Conservation (phyloP, 2,329 filamentous ascomycete species). For the Bimuria novae-zelandiae region DNA sequence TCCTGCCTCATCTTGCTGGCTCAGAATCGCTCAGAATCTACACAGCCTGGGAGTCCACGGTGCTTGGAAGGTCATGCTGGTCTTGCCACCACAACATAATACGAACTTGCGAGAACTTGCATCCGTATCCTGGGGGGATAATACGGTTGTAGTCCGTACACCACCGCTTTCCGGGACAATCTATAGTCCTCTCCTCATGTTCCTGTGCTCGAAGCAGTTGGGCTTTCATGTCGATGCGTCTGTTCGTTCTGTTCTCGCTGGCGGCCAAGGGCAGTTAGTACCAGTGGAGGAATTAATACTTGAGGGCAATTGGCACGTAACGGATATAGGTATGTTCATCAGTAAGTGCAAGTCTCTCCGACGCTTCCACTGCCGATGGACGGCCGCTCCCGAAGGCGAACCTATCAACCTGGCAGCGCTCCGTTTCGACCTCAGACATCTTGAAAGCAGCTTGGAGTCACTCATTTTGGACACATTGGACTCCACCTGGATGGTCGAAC, state of each 20-base stretch:
- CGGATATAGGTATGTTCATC: background rate
- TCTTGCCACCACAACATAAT: background rate
- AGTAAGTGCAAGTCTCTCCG: background rate
- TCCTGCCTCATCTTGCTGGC: background rate
- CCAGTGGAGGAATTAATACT: background rate
- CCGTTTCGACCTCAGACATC: background rate
- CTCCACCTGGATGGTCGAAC: slow-evolving; percentile 12
- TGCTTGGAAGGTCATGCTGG: background rate
- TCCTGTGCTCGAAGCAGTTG: background rate
- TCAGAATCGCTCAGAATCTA: background rate
- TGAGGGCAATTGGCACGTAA: background rate
- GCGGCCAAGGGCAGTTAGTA: background rate
- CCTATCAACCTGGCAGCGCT: slow-evolving; percentile 12
- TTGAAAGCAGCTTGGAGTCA: slow-evolving; percentile 5
- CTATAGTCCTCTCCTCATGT: background rate
- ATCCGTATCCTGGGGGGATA: background rate
- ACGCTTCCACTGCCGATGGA: background rate
- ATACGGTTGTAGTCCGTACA: background rate
- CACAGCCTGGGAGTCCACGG: background rate
- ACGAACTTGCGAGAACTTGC: background rate
- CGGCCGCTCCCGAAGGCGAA: background rate
- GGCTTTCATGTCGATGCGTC: background rate
- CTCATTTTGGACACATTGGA: slow-evolving; percentile 18
- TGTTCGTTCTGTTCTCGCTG: background rate
- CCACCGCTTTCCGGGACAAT: background rate